Conservation (phyloP, 192 early-diverging fungal genomes). For the Rhizoclosmatium sp. region DNA sequence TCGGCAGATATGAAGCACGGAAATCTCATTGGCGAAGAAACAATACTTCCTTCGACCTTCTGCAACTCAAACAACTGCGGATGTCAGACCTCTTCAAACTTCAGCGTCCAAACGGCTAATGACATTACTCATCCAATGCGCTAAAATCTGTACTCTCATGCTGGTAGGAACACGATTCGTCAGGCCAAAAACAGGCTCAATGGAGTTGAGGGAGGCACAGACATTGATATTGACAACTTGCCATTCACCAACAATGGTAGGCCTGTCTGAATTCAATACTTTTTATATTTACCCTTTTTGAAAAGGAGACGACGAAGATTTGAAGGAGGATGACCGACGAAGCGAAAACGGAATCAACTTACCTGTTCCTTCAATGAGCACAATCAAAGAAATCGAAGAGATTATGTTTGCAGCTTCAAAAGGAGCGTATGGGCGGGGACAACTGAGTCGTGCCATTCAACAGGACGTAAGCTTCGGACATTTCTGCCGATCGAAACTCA, state of each 20-base stretch:
- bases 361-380: slow-evolving; percentile 74
- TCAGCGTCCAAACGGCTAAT: too few relatives aligned
- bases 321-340: slow-evolving; percentile 6
- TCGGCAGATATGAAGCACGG: too few relatives aligned
- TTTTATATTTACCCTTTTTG: slow-evolving; percentile 28
- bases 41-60: too few relatives aligned
- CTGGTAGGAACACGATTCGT: slow-evolving; percentile 12
- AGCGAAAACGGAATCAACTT: slow-evolving; percentile 31
- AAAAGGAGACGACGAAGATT: neutral
- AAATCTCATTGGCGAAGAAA: neutral
- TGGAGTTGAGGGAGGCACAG: neutral
- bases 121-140: too few relatives aligned
- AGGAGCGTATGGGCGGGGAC: slow-evolving; percentile 69
- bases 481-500: neutral
- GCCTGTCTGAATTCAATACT: slow-evolving; percentile 8
- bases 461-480: slow-evolving; percentile 52
- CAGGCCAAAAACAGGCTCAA: slow-evolving; percentile 33
- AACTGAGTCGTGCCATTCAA: slow-evolving; percentile 66
- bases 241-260: neutral
- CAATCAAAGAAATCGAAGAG: slow-evolving; percentile 76
- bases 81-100: too few relatives aligned
- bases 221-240: slow-evolving; percentile 11
- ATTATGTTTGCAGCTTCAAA: slow-evolving; percentile 65
- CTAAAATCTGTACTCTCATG: neutral
- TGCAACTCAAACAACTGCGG: too few relatives aligned